phyloP scores from a whole-genome alignment of 257 asterid genomes.

The Catharanthus roseus region DNA sequence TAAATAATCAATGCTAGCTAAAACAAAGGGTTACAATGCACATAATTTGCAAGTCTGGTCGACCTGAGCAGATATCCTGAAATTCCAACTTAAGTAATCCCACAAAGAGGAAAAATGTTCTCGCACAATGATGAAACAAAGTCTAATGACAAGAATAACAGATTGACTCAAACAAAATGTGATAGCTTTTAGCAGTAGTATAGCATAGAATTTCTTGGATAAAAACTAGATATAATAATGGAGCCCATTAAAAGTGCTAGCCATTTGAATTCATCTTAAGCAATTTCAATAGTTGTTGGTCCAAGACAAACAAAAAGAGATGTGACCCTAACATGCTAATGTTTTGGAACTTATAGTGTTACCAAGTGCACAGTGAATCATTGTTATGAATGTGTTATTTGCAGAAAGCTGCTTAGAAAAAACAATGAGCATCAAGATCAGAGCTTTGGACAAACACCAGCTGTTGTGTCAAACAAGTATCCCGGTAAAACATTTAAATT shows the following conservation, averaged over 20 bases:
- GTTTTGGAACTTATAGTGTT: background rate
- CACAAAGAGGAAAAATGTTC: background rate
- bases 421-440: background rate
- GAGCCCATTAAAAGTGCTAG: background rate
- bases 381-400: background rate
- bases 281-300: background rate
- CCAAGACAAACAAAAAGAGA: constrained; percentile 6
- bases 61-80: background rate
- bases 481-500: background rate
- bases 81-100: background rate
- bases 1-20: background rate
- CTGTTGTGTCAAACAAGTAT: background rate
- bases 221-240: background rate
- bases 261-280: background rate
- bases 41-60: background rate
- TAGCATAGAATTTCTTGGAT: background rate
- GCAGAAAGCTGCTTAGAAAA: background rate
- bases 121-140: background rate
- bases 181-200: background rate
- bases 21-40: background rate
- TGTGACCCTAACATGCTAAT: background rate
- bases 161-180: background rate
- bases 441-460: background rate
- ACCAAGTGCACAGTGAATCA: background rate
- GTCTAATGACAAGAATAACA: background rate